Evolutionary conservation across 2,329 filamentous ascomycete species (phyloP), one percentile per base, ranked within the genome.

Genomic region (Aureobasidium musti): DNA sequence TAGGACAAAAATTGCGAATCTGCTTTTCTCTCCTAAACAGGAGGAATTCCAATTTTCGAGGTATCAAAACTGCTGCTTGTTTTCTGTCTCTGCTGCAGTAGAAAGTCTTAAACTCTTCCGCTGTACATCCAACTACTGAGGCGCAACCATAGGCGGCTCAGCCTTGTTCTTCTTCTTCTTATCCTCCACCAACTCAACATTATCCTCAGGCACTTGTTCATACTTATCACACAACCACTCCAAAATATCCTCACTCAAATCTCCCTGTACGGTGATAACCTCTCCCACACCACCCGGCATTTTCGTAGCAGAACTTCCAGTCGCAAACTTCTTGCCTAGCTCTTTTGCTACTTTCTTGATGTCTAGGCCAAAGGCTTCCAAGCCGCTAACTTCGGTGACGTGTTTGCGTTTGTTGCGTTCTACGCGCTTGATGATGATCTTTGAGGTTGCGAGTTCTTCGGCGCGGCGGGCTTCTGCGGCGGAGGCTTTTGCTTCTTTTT

Each of bases 391-490:
- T 19, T 93, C 89, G 0, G 95, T 99, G 65, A 99, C 93, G 77
- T 89, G 96, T 82, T 99, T 99, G 75, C 95, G 88, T 85, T 99
- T 99, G 80, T 97, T 98, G 70, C 95, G 88, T 83, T 98, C 95
- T 73, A 99, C 95, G 30, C 95, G 91, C 85, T 97, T 97, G 81
- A 99, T 97, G 67, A 87, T 88, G 64, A 99, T 82, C 75, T 92
- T 90, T 70, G 90, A 91, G 68, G 90, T 87, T 43, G 92, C 91
- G 72, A 94, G 90, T 75, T 90, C 89, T 76, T 93, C 91, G 28
- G 88, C 89, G 70, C 93, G 89, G 76, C 92, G 92, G 69, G 89
- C 87, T 79, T 97, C 94, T 23, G 88, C 89, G 30, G 92, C 89
- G 71, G 92, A 91, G 63, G 95, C 95, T 82, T 97, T 97, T 67